Evolutionary conservation across 2,329 filamentous ascomycete species (phyloP), one percentile per base, ranked within the genome.

Genomic region (Penicillium sclerotiorum): DNA sequence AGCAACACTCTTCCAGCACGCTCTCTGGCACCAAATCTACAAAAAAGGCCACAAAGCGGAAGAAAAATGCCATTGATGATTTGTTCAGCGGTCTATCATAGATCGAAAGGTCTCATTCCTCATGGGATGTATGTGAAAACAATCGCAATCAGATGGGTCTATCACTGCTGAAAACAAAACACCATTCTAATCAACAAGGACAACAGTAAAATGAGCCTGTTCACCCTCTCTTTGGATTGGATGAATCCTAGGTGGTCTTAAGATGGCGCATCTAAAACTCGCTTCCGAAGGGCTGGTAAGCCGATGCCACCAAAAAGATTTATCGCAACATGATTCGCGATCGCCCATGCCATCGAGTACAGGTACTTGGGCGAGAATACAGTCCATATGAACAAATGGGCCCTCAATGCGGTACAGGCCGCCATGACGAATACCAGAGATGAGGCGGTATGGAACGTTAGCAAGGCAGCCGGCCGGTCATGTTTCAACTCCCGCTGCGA

Each of bases 331-430:
- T 99, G 93, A 75, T 92, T 90, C 7, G 83, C 89, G 38, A 93
- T 65, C 55, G 82, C 85, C 95, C 94, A 99, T 12, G 88, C 90
- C 78, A 94, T 87, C 56, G 85, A 89, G 69, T 95, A 99, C 58
- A 99, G 74, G 70, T 92, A 97, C 71, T 97, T 99, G 0, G 94
- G 94, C 57, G 90, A 95, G 71, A 99, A 99, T 9, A 99, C 94
- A 1, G 93, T 97, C 94, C 94, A 99, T 54, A 99, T 92, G 68
- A 99, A 99, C 50, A 99, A 71, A 77, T 99, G 94, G 23, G 89
- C 90, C 58, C 93, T 79, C 65, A 99, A 71, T 7, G 82, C 78
- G 40, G 88, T 91, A 70, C 94, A 99, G 13, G 93, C 91, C 12
- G 81, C 83, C 93, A 97, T 97, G 20, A 96, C 87, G 39, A 84